phyloP scores from a whole-genome alignment of 2,329 filamentous ascomycete genomes.

The Trichophyton benhamiae region DNA sequence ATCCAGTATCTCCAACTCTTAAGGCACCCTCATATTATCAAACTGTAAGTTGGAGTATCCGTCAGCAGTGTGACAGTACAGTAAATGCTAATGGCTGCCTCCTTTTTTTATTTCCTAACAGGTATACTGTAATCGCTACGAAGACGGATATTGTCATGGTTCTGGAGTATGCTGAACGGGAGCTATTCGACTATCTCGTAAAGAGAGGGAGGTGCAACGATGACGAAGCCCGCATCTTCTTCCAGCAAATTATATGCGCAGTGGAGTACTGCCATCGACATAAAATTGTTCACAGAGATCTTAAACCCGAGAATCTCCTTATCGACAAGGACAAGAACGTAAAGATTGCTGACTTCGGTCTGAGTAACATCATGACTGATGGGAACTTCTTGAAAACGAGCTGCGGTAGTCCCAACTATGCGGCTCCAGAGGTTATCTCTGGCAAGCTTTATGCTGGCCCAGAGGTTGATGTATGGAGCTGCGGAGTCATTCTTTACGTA shows the following conservation, averaged over 20 bases:
- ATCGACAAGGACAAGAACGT: constrained; percentile 93
- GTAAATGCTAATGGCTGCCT: background rate
- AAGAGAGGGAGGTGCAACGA: constrained; percentile 86
- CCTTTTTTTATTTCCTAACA: constrained; percentile 25
- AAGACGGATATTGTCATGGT: constrained; percentile 97
- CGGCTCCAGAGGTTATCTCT: constrained; percentile 92
- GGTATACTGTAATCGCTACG: constrained; percentile 94
- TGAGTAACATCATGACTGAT: constrained; percentile 99
- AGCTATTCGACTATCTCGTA: constrained; percentile 97
- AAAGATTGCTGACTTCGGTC: constrained; percentile 96
- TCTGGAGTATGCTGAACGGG: constrained; percentile 88
- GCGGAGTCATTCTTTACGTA: constrained; percentile 54
- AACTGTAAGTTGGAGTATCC: constrained; percentile 52
- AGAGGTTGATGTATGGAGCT: constrained; percentile 82
- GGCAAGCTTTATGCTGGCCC: constrained; percentile 95
- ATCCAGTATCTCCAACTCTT: constrained; percentile 95
- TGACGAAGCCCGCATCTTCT: constrained; percentile 87
- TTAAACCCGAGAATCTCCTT: constrained; percentile 93
- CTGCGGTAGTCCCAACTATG: constrained; percentile 96
- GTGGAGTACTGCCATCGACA: constrained; percentile 98
- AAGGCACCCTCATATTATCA: constrained; percentile 96
- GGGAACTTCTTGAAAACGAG: constrained; percentile 98
- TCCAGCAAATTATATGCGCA: constrained; percentile 97
- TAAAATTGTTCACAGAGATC: constrained; percentile 94
- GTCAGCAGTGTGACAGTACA: background rate